A percentile compares a stretch with the other conserved stretches of the same genome.
Evolutionary conservation across 768 basidiomycete genomes (phyloP).

Genomic region (Lactarius psammicola): DNA sequence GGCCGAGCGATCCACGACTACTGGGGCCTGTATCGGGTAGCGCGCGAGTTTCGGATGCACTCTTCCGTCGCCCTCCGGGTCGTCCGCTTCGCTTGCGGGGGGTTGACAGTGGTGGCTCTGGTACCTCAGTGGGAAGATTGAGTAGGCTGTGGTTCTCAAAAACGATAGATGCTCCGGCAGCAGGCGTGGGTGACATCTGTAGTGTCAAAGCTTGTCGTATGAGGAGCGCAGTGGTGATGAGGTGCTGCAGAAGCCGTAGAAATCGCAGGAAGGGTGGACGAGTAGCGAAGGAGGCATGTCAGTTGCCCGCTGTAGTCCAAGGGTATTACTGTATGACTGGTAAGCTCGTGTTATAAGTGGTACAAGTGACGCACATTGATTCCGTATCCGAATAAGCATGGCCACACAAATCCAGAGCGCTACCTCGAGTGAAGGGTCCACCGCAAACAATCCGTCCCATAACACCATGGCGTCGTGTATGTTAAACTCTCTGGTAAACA

Average conservation of each 20-base stretch:
- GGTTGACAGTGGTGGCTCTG: constrained; percentile 43
- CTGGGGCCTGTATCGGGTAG: constrained; percentile 11
- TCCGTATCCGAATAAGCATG: constrained; percentile 93
- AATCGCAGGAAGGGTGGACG: constrained; percentile 46
- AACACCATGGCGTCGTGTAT: constrained; percentile 78
- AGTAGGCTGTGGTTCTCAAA: constrained; percentile 81
- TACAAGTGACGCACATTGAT: constrained; percentile 58
- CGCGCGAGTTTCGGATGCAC: constrained; percentile 25
- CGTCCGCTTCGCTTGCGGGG: constrained; percentile 41
- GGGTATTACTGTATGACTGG: constrained; percentile 60
- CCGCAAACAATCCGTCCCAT: constrained; percentile 97
- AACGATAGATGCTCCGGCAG: constrained; percentile 73
- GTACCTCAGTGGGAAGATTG: constrained; percentile 67
- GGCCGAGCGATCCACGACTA: constrained; percentile 29
- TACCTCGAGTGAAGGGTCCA: constrained; percentile 73
- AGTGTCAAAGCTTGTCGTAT: constrained; percentile 81
- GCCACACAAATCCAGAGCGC: constrained; percentile 88
- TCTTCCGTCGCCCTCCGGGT: constrained; percentile 35
- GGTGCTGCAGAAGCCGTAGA: constrained; percentile 39
- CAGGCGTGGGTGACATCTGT: constrained; percentile 67
- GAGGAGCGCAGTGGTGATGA: constrained; percentile 66
- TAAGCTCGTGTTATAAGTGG: constrained; percentile 13
- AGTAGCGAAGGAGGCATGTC: constrained; percentile 83
- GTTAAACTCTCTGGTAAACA: constrained; percentile 91
- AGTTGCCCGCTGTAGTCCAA: constrained; percentile 86